These are phyloP conservation scores for Sarocladium kiliense DNA, from an alignment of 2,329 filamentous ascomycete genomes.

Conservation along the genomic window DNA sequence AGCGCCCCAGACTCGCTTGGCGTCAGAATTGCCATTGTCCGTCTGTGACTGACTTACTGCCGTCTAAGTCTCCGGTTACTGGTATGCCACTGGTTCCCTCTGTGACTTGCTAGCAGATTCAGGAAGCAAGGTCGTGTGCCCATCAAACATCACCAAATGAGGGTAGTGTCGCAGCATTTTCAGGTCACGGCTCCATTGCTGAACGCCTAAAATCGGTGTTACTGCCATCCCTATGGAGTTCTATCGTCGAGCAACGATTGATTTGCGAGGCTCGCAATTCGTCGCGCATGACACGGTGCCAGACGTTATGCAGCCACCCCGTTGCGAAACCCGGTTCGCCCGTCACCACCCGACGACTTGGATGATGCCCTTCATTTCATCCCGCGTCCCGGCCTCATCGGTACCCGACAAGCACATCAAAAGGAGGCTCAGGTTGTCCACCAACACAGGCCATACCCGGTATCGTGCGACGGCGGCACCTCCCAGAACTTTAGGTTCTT, in stretches of 20 bases:
- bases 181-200: too few relatives aligned
- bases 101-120: too few relatives aligned
- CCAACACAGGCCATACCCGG: not conserved
- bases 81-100: too few relatives aligned
- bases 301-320: not conserved
- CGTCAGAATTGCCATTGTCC: not conserved
- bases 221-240: not conserved
- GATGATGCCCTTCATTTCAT: not conserved
- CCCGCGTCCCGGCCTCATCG: not conserved
- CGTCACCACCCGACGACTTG: not conserved
- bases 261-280: not conserved
- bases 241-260: too few relatives aligned
- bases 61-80: not conserved
- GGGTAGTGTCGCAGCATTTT: too few relatives aligned
- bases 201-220: too few relatives aligned
- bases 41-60: not conserved
- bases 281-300: not conserved
- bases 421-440: not conserved
- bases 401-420: not conserved
- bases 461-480: not conserved
- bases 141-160: too few relatives aligned
- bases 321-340: not conserved
- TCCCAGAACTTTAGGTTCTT: not conserved
- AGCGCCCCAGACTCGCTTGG: conserved; percentile 3
- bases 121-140: too few relatives aligned